Evolutionary conservation across 164 flowering plant species (phyloP).

Genomic region (Euptelea pleiosperma): DNA sequence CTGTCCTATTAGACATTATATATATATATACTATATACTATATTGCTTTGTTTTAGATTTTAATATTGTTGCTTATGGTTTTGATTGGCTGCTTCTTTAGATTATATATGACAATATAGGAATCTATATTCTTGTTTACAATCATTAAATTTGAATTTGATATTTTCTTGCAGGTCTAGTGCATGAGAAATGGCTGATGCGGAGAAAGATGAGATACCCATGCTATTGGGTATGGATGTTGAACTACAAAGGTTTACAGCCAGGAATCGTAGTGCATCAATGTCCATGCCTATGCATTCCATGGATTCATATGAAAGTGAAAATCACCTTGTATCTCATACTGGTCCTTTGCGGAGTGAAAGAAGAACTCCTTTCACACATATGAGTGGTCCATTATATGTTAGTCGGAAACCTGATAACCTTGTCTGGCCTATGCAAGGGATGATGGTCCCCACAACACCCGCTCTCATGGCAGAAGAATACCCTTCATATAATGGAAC

Average conservation of each 20-base stretch:
- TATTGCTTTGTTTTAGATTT: too few relatives aligned
- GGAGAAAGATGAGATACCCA: conserved; percentile 65
- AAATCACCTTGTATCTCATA: conserved; percentile 39
- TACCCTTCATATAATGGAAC: conserved; percentile 33
- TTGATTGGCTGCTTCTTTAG: too few relatives aligned
- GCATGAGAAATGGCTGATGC: conserved; percentile 32
- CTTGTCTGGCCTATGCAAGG: conserved; percentile 19
- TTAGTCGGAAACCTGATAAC: conserved; percentile 27
- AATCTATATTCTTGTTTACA: background rate
- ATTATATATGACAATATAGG: too few relatives aligned
- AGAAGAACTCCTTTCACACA: conserved; percentile 39
- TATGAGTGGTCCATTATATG: conserved; percentile 62
- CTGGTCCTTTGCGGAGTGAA: conserved; percentile 62
- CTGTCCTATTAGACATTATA: too few relatives aligned
- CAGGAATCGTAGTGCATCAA: conserved; percentile 52
- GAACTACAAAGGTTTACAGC: conserved; percentile 20
- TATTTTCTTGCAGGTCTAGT: conserved; percentile 14
- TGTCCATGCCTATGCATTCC: conserved; percentile 39
- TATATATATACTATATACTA: too few relatives aligned
- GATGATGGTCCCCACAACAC: conserved; percentile 10
- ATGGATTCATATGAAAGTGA: conserved; percentile 32
- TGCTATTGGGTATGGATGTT: conserved; percentile 39
- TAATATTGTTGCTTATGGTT: too few relatives aligned
- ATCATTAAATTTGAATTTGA: background rate
- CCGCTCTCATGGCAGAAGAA: conserved; percentile 34